Conservation (phyloP, 306 rosid genomes). For the Alnus rubra region DNA sequence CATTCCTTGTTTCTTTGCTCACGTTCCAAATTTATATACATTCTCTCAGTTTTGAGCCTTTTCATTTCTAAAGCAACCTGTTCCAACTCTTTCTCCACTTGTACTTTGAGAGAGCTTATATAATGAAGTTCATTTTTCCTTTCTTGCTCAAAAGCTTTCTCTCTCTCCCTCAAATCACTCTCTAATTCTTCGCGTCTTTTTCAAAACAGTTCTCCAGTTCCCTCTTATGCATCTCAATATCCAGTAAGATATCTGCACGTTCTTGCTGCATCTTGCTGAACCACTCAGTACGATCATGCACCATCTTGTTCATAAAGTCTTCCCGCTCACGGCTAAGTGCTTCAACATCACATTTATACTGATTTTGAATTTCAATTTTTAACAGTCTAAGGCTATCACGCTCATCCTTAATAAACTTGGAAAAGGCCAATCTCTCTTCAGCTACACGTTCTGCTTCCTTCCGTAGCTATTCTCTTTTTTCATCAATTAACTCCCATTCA, state of each 20-base stretch:
- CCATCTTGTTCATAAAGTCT: constrained; percentile 85
- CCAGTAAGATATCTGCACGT: constrained; percentile 72
- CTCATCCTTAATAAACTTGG: constrained; percentile 73
- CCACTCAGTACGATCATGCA: constrained; percentile 79
- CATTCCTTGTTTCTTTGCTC: constrained; percentile 82
- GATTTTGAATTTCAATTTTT: constrained; percentile 64
- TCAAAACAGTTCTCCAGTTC: constrained; percentile 80
- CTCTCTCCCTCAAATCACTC: constrained; percentile 70
- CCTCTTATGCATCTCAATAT: constrained; percentile 69
- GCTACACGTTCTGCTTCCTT: constrained; percentile 67
- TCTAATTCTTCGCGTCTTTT: constrained; percentile 91
- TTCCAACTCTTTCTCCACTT: constrained; percentile 69
- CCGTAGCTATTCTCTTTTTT: constrained; percentile 68
- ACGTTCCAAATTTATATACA: constrained; percentile 81
- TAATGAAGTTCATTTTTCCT: constrained; percentile 62
- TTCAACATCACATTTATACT: constrained; percentile 60
- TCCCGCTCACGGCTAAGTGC: constrained; percentile 77
- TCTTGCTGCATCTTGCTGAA: constrained; percentile 88
- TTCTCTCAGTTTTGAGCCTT: constrained; percentile 74
- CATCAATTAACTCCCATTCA: constrained; percentile 97
- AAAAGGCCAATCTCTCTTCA: constrained; percentile 65
- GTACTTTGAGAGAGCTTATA: constrained; percentile 68
- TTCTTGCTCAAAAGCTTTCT: constrained; percentile 72
- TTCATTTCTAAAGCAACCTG: constrained; percentile 73
- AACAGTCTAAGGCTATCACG: constrained; percentile 70